A percentile compares a stretch with the other conserved stretches of the same genome.
phyloP scores from a whole-genome alignment of 73 alveolate genomes.

The Paramecium octaurelia region DNA sequence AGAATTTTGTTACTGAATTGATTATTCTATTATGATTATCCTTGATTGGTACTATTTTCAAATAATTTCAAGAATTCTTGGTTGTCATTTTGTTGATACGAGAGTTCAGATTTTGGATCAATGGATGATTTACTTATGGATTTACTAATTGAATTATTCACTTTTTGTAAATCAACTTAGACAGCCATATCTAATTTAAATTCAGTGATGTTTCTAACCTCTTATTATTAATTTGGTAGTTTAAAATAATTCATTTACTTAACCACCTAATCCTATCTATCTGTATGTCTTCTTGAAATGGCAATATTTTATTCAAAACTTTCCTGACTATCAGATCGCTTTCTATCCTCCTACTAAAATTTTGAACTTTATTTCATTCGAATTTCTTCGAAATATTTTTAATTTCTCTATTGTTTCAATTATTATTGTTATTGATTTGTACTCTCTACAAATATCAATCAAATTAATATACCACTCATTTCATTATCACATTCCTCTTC shows the following conservation, averaged over 20 bases:
- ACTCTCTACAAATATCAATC: not conserved
- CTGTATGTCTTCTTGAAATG: conserved; percentile 16
- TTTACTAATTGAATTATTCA: not conserved
- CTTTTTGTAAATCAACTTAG: not conserved
- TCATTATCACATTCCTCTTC: conserved; percentile 33
- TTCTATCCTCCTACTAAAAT: not conserved
- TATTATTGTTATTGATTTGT: not conserved
- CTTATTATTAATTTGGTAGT: no score
- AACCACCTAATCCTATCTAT: not conserved
- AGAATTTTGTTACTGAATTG: not conserved
- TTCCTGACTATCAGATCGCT: not conserved
- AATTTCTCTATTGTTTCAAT: not conserved
- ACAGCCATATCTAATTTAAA: conserved; percentile 16
- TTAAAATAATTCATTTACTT: conserved; percentile 22
- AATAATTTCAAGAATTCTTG: not conserved
- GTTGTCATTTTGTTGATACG: not conserved
- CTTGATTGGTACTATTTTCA: not conserved
- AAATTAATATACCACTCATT: not conserved
- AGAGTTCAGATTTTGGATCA: not conserved
- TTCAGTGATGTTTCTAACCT: not conserved
- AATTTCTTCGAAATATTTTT: not conserved
- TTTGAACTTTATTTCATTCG: not conserved
- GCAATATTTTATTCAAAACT: not conserved
- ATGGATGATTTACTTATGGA: conserved; percentile 20
- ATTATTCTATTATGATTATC: not conserved